Percentiles rank a stretch among this genome's conserved stretches.
Evolutionary conservation across 129 eudicot species (phyloP).

Genomic region (Apium graveolens): DNA sequence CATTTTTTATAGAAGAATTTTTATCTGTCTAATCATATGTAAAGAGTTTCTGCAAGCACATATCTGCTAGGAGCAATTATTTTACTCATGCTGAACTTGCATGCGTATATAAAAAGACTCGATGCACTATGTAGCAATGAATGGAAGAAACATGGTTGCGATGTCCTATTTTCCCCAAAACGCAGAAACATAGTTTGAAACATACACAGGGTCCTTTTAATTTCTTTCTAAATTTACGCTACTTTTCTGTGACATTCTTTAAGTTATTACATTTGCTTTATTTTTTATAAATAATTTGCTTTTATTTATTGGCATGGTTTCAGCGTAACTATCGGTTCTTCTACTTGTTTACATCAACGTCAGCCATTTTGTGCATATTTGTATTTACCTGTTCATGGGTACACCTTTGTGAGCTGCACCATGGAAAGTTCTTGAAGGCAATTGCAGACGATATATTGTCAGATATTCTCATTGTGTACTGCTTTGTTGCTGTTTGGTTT

Average conservation of each 20-base stretch:
- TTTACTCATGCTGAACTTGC: not conserved
- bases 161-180: not conserved
- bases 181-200: not conserved
- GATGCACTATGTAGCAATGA: not conserved
- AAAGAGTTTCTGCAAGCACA: not conserved
- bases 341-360: slow-evolving; percentile 85
- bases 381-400: slow-evolving; percentile 66
- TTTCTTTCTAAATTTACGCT: not conserved
- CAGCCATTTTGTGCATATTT: slow-evolving; percentile 79
- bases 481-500: slow-evolving; percentile 90
- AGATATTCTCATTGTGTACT: slow-evolving; percentile 75
- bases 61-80: not conserved
- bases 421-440: slow-evolving; percentile 33
- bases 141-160: no score
- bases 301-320: slow-evolving; percentile 22
- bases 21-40: not conserved
- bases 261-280: not conserved
- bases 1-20: not conserved
- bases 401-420: slow-evolving; percentile 29
- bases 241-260: not conserved
- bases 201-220: not conserved
- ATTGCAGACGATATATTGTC: slow-evolving; percentile 55
- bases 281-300: not conserved
- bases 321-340: slow-evolving; percentile 96
- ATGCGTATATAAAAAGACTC: not conserved